Evolutionary conservation across 768 basidiomycete species (phyloP), one percentile per base, ranked within the genome.

Genomic region (Xerocomellus dryophilus): DNA sequence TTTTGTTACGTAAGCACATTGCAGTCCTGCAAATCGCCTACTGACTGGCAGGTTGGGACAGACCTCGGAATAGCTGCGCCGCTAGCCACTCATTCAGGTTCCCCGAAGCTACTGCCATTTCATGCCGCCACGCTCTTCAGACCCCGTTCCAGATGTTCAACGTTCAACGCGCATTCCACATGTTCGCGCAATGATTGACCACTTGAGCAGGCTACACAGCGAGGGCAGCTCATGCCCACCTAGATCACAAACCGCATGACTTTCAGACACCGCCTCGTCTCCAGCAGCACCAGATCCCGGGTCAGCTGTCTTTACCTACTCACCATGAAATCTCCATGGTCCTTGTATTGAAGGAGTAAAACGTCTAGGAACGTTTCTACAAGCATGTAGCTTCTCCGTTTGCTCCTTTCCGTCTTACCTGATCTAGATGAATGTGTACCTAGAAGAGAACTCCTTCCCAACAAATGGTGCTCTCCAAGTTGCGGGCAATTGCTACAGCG

Each of bases 101-200:
- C 54, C 49, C 52, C 34, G 63, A 55, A 53, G 54, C n/a, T 61
- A 56, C 51, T 52, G 42, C 32, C 53, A 58, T 56, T 53, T 59
- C 58, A 50, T 56, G 40, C 51, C 53, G 41, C 58, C 63, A 70
- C 53, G 57, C 50, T 54, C 60, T 50, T 61, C 56, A 60, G 57
- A 63, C 66, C 68, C 63, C 61, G 57, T 55, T 67, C 56, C 53
- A 50, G 60, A 56, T 50, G 60, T 61, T 58, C 68, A 69, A 70
- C 51, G 68, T 60, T 58, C 67, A 68, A 70, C 51, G 70, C 68
- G 61, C 60, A 62, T 45, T 61, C 68, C 68, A 68, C 68, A 72
- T 70, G 67, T 68, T 60, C 63, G 50, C 57, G 58, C 66, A 61
- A 68, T 48, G 52, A 66, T 51, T 51, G 58, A 60, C 65, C 54